Evolutionary conservation across 73 alveolate genomes (phyloP).

Genomic region (Uronychia setigera): DNA sequence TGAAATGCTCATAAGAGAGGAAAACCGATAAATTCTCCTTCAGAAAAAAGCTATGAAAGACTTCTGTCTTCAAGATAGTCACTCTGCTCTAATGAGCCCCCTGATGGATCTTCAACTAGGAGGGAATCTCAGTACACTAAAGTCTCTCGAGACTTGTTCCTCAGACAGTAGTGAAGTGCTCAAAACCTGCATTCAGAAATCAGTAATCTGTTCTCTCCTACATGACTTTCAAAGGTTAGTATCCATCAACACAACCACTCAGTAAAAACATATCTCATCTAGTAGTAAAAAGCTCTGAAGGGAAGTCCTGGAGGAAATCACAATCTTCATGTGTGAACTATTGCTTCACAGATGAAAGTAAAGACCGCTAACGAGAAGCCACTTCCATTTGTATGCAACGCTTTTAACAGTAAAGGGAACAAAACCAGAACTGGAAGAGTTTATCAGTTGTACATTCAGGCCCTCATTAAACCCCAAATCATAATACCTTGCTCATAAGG

Average conservation of each 20-base stretch:
- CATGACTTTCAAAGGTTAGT: too few relatives aligned
- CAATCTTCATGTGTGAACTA: too few relatives aligned
- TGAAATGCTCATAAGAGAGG: too few relatives aligned
- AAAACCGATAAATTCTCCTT: too few relatives aligned
- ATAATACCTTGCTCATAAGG: neutral
- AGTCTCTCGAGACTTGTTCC: neutral
- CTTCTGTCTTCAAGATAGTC: too few relatives aligned
- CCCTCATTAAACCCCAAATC: neutral
- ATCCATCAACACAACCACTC: too few relatives aligned
- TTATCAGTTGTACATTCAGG: neutral
- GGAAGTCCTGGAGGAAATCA: neutral
- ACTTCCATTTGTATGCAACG: neutral
- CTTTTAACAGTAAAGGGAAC: neutral
- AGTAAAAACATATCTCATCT: neutral
- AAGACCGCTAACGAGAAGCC: too few relatives aligned
- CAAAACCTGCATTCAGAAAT: neutral
- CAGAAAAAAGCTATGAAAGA: too few relatives aligned
- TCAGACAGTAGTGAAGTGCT: neutral
- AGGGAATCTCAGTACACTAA: neutral
- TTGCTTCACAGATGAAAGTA: too few relatives aligned
- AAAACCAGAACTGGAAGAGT: neutral
- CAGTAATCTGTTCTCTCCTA: neutral
- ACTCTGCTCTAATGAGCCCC: too few relatives aligned
- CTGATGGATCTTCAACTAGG: too few relatives aligned
- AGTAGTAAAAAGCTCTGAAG: neutral